Evolutionary conservation across 73 alveolate genomes (phyloP), one percentile per base, ranked within the genome.

Genomic region (Breviolum minutum): DNA sequence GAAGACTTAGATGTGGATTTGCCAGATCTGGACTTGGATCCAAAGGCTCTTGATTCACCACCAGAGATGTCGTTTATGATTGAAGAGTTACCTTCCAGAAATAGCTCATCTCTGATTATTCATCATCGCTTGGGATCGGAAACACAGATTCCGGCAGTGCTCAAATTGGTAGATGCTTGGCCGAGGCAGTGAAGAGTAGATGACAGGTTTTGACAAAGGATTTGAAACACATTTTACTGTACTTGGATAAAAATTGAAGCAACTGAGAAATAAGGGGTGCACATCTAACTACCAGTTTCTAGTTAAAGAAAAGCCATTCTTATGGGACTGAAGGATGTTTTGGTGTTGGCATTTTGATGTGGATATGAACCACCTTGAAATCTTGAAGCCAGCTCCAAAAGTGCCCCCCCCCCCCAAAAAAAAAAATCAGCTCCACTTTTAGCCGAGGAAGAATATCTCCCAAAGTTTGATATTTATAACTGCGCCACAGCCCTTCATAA

Each of bases 81-180:
- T 64, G 91, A 92, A 62, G 98, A 92, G 98, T 20, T 92, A 27
- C 98, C 98, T 0, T 40, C 98, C 87, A 80, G 98, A 66, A 74
- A 48, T 64, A 92, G 98, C 90, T 92, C 98, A 69, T 92, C 98
- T 32, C 69, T 92, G 68, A 92, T 92, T 16, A 76, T 92, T 32
- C 98, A 92, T 17, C 98, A 92, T 80, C 98, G 98, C 63, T 66
- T 92, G 89, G 91, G 91, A 70, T 92, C 98, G 8, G 98, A 92
- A 84, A 71, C 98, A 29, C 98, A 92, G 48, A 54, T 70, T 68
- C 98, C 83, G 54, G 98, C 98, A 7, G 90, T 76, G 24, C 79
- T 92, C 61, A 92, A 92, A 48, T 81, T 92, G 89, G 98, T 92
- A 54, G 97, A 71, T 10, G 97, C 81, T n/a, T 54, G 40, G 61